Evolutionary conservation across 2,329 filamentous ascomycete species (phyloP), one percentile per base, ranked within the genome.

Genomic region (Sporothrix luriei): DNA sequence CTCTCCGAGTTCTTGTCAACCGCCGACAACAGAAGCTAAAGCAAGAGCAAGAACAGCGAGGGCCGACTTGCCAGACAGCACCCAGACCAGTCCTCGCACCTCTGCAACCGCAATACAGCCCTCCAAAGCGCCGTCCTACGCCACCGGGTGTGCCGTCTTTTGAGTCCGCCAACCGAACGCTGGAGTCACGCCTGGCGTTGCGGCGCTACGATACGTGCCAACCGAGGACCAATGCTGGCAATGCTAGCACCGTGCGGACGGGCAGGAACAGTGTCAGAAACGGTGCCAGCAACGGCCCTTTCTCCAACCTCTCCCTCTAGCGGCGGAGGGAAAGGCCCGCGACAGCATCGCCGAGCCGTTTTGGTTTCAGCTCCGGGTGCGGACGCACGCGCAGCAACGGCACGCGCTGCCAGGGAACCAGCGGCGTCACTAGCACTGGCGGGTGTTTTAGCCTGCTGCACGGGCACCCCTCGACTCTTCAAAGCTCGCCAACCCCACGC

Each of bases 91-190:
- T 70, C 3, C 68, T 72, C 1, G 65, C 70, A 2, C 73, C 72
- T 0, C 64, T 74, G 10, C 26, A 69, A 21, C 72, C 72, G 4
- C 69, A 43, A 33, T 73, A 70, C 69, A 48, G 14, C 0, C 72
- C 73, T 1, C 71, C 72, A 0, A 48, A 49, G 21, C 73, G 73
- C 5, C 66, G 72, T 1, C 71, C 69, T 0, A 74, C 73, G 9
- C 73, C 73, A 10, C 71, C 71, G 1, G 73, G 72, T 0, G 19
- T 73, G 10, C 73, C 73, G 2, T 72, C 71, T 0, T 74, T 69
- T 46, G 73, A 74, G 14, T 21, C 61, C 1, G 33, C 69, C 2
- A 70, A 73, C 16, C 61, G 40, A 3, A 29, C 70, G 0, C 61
- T 68, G 3, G 66, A 72, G 46, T 26, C 71, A 7, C 66, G 69